Conservation (phyloP, 306 rosid genomes). For the Styphnolobium japonicum region DNA sequence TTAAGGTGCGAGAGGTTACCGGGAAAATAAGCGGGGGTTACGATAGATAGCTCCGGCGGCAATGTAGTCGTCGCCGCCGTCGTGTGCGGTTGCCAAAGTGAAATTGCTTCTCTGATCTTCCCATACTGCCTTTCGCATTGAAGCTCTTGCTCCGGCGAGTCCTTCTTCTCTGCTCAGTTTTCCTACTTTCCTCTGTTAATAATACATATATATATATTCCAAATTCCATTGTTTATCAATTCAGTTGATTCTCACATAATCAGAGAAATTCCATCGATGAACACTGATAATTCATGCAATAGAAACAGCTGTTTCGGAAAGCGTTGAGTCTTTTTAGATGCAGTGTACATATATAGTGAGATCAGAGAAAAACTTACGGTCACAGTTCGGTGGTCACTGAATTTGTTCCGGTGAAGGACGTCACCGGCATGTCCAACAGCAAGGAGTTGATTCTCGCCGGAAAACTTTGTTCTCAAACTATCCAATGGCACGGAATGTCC, state of each 20-base stretch:
- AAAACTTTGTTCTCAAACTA: not conserved
- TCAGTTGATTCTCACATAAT: not conserved
- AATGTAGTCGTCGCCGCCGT: not conserved
- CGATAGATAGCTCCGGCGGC: slow-evolving; percentile 28
- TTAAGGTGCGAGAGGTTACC: slow-evolving; percentile 8
- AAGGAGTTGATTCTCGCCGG: not conserved
- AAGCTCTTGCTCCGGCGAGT: slow-evolving; percentile 34
- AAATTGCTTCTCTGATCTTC: not conserved
- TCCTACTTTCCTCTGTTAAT: slow-evolving; percentile 15
- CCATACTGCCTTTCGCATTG: slow-evolving; percentile 21
- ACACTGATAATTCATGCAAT: not conserved
- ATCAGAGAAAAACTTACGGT: not conserved
- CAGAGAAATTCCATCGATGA: not conserved
- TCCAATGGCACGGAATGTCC: not conserved
- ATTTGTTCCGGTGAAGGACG: not conserved
- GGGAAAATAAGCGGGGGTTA: slow-evolving; percentile 28
- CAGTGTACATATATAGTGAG: not conserved
- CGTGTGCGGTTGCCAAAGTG: not conserved
- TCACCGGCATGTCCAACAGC: slow-evolving; percentile 2
- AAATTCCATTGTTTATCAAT: too few species aligned
- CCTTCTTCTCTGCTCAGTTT: slow-evolving; percentile 20
- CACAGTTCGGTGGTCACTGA: not conserved
- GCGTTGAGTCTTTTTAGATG: not conserved
- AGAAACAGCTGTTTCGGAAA: not conserved
- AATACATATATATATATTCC: too few species aligned